Evolutionary conservation across 2,329 filamentous ascomycete genomes (phyloP).

Genomic region (Paraphoma chrysanthemicola): DNA sequence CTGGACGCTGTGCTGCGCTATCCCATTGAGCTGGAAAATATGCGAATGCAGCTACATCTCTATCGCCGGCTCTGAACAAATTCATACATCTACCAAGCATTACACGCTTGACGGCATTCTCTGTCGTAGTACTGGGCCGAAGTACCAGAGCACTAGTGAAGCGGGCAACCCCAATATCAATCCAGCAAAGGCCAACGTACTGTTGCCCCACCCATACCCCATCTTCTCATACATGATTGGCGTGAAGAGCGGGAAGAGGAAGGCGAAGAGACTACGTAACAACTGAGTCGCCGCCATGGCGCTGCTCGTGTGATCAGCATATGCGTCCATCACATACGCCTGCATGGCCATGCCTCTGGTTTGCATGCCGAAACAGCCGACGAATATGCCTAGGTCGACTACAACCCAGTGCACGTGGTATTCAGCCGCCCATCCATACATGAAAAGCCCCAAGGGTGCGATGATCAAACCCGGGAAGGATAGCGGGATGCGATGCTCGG

Average conservation of each 20-base stretch:
- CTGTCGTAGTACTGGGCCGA: constrained; percentile 42
- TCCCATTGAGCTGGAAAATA: constrained; percentile 87
- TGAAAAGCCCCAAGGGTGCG: constrained; percentile 28
- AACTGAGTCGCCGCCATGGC: constrained; percentile 29
- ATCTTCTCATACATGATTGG: constrained; percentile 42
- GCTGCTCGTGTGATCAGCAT: constrained; percentile 46
- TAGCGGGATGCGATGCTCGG: constrained; percentile 31
- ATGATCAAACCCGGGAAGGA: constrained; percentile 25
- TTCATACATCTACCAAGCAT: neutral
- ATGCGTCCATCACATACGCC: constrained; percentile 69
- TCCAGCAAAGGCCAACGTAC: constrained; percentile 29
- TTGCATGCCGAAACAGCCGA: constrained; percentile 51
- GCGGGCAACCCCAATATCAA: constrained; percentile 44
- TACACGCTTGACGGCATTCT: constrained; percentile 11
- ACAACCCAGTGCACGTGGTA: constrained; percentile 34
- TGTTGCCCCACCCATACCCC: constrained; percentile 49
- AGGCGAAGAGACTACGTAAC: constrained; percentile 25
- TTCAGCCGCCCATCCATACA: constrained; percentile 37
- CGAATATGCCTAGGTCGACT: constrained; percentile 57
- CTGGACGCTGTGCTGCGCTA: constrained; percentile 70
- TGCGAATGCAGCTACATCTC: constrained; percentile 92
- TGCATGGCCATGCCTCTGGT: constrained; percentile 51
- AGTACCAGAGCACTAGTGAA: constrained; percentile 55
- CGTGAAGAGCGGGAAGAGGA: constrained; percentile 48
- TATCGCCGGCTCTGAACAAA: constrained; percentile 56